A percentile compares a stretch with the other conserved stretches of the same genome.
Conservation (phyloP, 129 eudicot species). For the Tagetes erecta region DNA sequence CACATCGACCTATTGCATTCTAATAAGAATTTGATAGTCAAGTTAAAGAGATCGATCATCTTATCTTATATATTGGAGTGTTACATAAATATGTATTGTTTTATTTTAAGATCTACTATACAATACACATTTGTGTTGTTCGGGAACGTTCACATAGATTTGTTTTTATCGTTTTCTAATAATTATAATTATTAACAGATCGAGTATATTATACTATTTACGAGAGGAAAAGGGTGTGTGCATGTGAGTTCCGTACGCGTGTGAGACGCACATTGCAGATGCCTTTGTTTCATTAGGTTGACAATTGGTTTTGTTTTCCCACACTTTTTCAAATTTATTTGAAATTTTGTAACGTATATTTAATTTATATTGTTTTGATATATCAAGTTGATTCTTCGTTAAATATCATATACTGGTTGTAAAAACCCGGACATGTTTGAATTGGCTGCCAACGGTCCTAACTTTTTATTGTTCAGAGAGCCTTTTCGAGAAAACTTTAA, state of each 20-base stretch:
- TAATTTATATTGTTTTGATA: background rate
- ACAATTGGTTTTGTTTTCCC: conserved; percentile 25
- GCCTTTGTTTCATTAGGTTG: conserved; percentile 21
- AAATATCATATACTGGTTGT: background rate
- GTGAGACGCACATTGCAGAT: conserved; percentile 16
- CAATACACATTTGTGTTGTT: background rate
- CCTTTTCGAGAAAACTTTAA: too few species aligned
- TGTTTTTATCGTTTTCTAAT: background rate
- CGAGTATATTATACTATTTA: background rate
- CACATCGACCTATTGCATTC: too few species aligned
- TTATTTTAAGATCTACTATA: too few species aligned
- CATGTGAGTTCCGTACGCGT: conserved; percentile 30
- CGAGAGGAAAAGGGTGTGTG: conserved; percentile 9
- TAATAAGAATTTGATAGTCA: too few species aligned
- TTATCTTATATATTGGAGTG: too few species aligned
- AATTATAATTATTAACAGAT: background rate
- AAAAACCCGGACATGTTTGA: background rate
- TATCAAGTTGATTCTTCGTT: background rate
- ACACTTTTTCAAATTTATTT: conserved; percentile 3
- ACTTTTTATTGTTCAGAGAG: too few species aligned
- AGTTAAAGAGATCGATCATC: too few species aligned
- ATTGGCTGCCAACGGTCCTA: too few species aligned
- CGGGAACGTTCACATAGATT: background rate
- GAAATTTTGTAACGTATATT: background rate
- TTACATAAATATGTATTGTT: too few species aligned